Evolutionary conservation across 495 filamentous ascomycete genomes (phyloP).

Genomic region (Aspergillus sclerotiicarbonarius): DNA sequence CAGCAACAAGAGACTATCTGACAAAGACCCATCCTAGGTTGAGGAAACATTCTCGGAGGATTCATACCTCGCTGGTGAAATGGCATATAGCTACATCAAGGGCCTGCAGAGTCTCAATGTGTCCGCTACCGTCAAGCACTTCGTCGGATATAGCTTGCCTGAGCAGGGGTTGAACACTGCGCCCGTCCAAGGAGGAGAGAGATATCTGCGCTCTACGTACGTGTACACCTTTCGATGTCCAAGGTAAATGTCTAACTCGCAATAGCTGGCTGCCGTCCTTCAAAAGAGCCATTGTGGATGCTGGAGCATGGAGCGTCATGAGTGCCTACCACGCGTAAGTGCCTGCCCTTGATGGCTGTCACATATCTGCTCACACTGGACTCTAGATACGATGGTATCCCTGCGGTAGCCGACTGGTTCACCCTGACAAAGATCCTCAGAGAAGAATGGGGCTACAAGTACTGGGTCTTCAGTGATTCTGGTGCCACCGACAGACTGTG

Average conservation of each 20-base stretch:
- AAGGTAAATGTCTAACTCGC: neutral
- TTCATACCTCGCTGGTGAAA: constrained; percentile 57
- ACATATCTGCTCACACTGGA: neutral
- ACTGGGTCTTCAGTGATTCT: constrained; percentile 58
- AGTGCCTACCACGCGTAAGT: constrained; percentile 61
- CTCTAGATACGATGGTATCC: constrained; percentile 59
- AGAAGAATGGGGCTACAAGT: constrained; percentile 68
- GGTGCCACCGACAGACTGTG: constrained; percentile 67
- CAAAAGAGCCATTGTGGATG: constrained; percentile 67
- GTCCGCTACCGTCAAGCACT: constrained; percentile 69
- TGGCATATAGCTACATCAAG: constrained; percentile 57
- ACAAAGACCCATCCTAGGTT: constrained; percentile 33
- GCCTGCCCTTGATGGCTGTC: neutral
- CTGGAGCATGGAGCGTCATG: constrained; percentile 64
- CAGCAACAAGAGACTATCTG: neutral
- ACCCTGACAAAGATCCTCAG: constrained; percentile 64
- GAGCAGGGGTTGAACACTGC: constrained; percentile 69
- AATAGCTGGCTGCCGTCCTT: constrained; percentile 59
- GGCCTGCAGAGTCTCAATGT: constrained; percentile 63
- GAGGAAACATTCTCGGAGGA: constrained; percentile 71
- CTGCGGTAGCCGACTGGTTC: constrained; percentile 58
- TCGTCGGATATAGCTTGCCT: constrained; percentile 59
- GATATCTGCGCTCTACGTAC: constrained; percentile 63
- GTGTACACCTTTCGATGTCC: neutral
- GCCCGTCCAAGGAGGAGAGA: constrained; percentile 65